These are phyloP conservation scores for Pulveroboletus sp. DNA, from an alignment of 768 basidiomycete species.

Conservation along the genomic window DNA sequence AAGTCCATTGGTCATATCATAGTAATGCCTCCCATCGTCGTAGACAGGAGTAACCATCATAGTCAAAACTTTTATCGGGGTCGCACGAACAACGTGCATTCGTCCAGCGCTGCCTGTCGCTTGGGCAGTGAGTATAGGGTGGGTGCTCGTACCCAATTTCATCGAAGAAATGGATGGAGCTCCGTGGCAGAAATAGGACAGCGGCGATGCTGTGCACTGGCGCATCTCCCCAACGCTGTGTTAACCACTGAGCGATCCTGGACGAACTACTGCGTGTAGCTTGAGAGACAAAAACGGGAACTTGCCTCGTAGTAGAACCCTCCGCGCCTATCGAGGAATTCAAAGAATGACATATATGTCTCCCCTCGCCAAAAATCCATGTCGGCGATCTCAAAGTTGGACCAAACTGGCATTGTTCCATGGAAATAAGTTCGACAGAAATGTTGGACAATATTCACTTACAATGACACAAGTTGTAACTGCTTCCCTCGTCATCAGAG, in stretches of 20 bases:
- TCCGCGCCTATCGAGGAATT: constrained; percentile 71
- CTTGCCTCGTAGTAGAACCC: constrained; percentile 86
- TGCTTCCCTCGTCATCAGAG: constrained; percentile 59
- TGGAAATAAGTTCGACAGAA: background rate
- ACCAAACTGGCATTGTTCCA: constrained; percentile 60
- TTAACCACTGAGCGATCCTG: background rate
- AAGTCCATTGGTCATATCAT: too few species aligned
- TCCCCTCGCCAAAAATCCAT: constrained; percentile 84
- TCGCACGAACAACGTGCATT: constrained; percentile 25
- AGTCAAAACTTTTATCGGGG: constrained; percentile 22
- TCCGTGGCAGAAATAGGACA: constrained; percentile 80
- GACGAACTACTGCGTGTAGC: background rate
- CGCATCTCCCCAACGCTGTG: constrained; percentile 90
- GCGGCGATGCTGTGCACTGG: constrained; percentile 90
- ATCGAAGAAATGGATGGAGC: constrained; percentile 91
- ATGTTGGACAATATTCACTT: constrained; percentile 16
- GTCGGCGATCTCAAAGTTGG: constrained; percentile 89
- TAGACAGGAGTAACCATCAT: constrained; percentile 28
- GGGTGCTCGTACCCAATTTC: constrained; percentile 62
- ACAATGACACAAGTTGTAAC: constrained; percentile 68
- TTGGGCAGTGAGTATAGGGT: constrained; percentile 27
- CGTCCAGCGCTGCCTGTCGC: constrained; percentile 16
- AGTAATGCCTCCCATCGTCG: constrained; percentile 25
- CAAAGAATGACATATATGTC: constrained; percentile 80
- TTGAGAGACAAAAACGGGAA: background rate